A percentile compares a stretch with the other conserved stretches of the same genome.
These are phyloP conservation scores for Russula abietina DNA, from an alignment of 768 basidiomycete species.

Conservation along the genomic window DNA sequence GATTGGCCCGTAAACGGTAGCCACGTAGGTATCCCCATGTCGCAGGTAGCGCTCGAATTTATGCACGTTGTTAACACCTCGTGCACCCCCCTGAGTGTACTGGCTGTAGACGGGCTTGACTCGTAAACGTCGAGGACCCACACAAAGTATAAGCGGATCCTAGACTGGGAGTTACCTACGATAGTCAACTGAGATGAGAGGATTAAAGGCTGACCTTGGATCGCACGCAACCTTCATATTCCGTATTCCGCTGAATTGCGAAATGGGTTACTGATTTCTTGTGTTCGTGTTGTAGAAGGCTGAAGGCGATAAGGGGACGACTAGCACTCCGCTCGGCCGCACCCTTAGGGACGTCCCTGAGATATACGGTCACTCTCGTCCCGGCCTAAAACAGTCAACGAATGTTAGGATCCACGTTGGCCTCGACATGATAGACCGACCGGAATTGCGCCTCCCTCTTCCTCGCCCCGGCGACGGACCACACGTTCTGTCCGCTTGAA, in stretches of 20 bases:
- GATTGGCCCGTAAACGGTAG: constrained; percentile 85
- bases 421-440: constrained; percentile 38
- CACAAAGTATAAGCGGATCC: constrained; percentile 85
- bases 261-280: constrained; percentile 92
- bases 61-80: constrained; percentile 93
- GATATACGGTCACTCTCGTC: constrained; percentile 65
- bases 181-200: neutral
- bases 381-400: constrained; percentile 54
- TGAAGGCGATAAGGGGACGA: constrained; percentile 63
- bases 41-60: constrained; percentile 90
- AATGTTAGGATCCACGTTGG: neutral
- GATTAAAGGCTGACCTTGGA: constrained; percentile 61
- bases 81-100: constrained; percentile 83
- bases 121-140: constrained; percentile 79
- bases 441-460: constrained; percentile 55
- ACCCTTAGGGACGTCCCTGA: constrained; percentile 69
- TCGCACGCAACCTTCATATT: constrained; percentile 80
- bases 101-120: constrained; percentile 91
- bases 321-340: constrained; percentile 35
- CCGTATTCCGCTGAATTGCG: constrained; percentile 89
- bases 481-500: constrained; percentile 78
- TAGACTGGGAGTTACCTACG: constrained; percentile 29
- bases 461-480: constrained; percentile 59
- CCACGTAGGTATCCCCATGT: constrained; percentile 74
- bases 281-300: constrained; percentile 90